Conservation (phyloP, 768 basidiomycete genomes). For the Strobilomyces dryophilus region DNA sequence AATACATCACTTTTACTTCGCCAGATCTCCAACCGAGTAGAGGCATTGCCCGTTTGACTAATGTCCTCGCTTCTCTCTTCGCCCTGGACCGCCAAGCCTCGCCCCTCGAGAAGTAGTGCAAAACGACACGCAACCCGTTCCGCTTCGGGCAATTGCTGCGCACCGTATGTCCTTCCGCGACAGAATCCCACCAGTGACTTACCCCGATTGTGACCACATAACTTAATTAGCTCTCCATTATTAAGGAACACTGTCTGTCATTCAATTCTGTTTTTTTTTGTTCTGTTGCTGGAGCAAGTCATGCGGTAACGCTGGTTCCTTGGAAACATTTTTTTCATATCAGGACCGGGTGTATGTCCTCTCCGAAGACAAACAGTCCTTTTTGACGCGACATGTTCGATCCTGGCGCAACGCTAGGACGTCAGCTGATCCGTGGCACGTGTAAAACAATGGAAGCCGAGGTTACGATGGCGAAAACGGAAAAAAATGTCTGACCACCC, state of each 20-base stretch:
- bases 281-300: constrained; percentile 19
- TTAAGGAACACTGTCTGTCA: constrained; percentile 28
- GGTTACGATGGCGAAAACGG: constrained; percentile 24
- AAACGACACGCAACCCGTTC: constrained; percentile 13
- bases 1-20: constrained; percentile 15
- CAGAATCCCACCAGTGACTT: constrained; percentile 23
- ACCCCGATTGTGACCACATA: constrained; percentile 23
- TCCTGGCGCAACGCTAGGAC: constrained; percentile 18
- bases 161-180: constrained; percentile 27
- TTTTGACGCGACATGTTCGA: constrained; percentile 16
- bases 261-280: constrained; percentile 22
- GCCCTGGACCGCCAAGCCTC: constrained; percentile 20
- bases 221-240: constrained; percentile 22
- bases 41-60: constrained; percentile 32
- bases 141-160: constrained; percentile 20
- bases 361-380: constrained; percentile 24
- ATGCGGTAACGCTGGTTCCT: constrained; percentile 17
- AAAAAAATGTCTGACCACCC: constrained; percentile 16
- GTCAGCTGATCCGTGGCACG: constrained; percentile 27
- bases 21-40: constrained; percentile 18
- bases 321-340: constrained; percentile 31
- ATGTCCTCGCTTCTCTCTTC: constrained; percentile 20
- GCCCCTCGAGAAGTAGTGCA: constrained; percentile 13
- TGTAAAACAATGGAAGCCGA: constrained; percentile 32
- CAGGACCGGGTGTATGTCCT: constrained; percentile 17